Percentiles rank a stretch among this genome's conserved stretches.
Evolutionary conservation across 2,329 filamentous ascomycete species (phyloP).

Genomic region (Zasmidium cellare): DNA sequence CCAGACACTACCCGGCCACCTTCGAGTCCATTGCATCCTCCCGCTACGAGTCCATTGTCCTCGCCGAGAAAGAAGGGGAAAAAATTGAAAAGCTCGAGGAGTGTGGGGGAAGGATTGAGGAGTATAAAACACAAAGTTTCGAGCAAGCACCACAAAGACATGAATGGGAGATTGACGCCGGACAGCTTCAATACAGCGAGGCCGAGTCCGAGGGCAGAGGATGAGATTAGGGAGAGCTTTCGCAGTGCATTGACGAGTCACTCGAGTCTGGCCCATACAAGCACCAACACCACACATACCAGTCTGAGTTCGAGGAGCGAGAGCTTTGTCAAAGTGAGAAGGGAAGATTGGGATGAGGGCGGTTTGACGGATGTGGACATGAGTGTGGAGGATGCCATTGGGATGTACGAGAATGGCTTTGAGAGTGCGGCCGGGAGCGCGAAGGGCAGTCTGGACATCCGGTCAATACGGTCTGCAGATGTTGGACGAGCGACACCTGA

Average conservation of each 20-base stretch:
- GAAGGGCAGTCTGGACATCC: constrained; percentile 25
- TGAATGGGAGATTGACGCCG: constrained; percentile 16
- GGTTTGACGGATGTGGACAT: constrained; percentile 44
- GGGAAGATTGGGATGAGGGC: constrained; percentile 40
- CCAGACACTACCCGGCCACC: constrained; percentile 14
- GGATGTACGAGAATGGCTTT: constrained; percentile 61
- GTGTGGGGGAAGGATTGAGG: constrained; percentile 27
- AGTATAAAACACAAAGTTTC: constrained; percentile 22
- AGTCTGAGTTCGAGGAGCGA: constrained; percentile 74
- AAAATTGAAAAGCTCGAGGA: constrained; percentile 20
- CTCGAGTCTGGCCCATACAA: constrained; percentile 58
- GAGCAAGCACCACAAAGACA: constrained; percentile 8
- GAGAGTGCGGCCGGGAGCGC: constrained; percentile 30
- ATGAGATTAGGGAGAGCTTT: constrained; percentile 56
- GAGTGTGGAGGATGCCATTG: constrained; percentile 62
- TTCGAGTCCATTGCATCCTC: constrained; percentile 26
- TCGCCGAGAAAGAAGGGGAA: constrained; percentile 14
- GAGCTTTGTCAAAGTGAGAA: constrained; percentile 61
- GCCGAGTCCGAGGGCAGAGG: constrained; percentile 9
- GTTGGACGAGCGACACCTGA: constrained; percentile 7
- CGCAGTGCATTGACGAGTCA: constrained; percentile 60
- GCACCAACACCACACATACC: constrained; percentile 73
- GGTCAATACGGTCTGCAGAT: constrained; percentile 22
- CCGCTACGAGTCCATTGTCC: constrained; percentile 15
- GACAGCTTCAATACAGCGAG: constrained; percentile 8